Base-by-base conservation (phyloP, 192 early-diverging fungal species). In the Rhizophagus clarus region DNA sequence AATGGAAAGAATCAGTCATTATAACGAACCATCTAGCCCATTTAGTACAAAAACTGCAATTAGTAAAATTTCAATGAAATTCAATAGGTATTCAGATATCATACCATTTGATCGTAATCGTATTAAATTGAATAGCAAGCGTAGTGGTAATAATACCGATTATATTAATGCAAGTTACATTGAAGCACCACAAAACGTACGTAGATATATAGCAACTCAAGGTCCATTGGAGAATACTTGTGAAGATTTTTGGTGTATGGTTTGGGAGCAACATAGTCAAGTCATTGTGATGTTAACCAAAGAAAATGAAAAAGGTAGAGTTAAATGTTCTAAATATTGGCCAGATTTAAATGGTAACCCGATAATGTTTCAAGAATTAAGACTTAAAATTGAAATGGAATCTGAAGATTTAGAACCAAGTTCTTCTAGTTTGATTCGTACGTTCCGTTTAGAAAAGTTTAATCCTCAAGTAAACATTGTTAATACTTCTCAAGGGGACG, bases 231-330 rank as follows among this genome's bases (percentile, higher is more conserved):
- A 84, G 3, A 84, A 82, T 20, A 97, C 96, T 0, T 81, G 90
- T 40, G 82, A 82, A 63, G 96, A 97, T 81, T 97, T 98, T 84
- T 98, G 97, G 97, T 86, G 87, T 76, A 95, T 97, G 95, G 84
- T 94, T 10, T 91, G 93, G 90, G 95, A 98, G 82, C 91, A 96
- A 67, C 69, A 85, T 31, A 73, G 84, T 6, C 51, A 77, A 2
- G 90, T 98, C 4, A 88, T 98, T 68, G 95, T 97, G 1, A 95
- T 95, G 92, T 86, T 98, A 76, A 96, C 96, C 10, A 83, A 84
- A 47, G 94, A 95, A 81, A 85, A 89, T 14, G 97, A 98, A 81
- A 87, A 85, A 45, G 90, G 92, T 4, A 84, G 90, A 47, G 73
- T 86, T 7, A 97, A 97, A 81, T 97, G 95, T 80, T 84, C 90